phyloP scores from a whole-genome alignment of 2,329 filamentous ascomycete species.

The Aureobasidium zeae region DNA sequence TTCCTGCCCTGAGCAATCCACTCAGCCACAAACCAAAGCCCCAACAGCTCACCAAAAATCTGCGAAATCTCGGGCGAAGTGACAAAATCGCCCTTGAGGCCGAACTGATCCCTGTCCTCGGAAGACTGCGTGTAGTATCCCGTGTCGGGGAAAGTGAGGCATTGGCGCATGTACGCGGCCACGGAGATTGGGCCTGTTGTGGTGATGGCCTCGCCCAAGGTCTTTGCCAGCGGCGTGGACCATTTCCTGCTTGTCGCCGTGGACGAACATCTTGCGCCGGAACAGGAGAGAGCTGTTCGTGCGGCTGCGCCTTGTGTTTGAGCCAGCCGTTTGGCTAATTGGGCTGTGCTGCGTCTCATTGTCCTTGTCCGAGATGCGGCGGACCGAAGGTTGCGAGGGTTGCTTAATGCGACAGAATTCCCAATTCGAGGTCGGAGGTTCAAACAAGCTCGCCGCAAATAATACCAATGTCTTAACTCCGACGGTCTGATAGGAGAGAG shows the following conservation, averaged over 20 bases:
- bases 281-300: conserved; percentile 5
- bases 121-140: conserved; percentile 84
- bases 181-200: conserved; percentile 85
- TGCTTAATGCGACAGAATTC: conserved; percentile 11
- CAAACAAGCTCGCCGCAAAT: conserved; percentile 11
- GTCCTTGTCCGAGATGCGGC: conserved; percentile 3
- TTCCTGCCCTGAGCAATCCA: conserved; percentile 86
- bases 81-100: conserved; percentile 87
- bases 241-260: conserved; percentile 55
- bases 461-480: background rate
- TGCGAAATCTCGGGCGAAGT: conserved; percentile 97
- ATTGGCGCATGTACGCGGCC: conserved; percentile 97
- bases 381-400: background rate
- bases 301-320: background rate
- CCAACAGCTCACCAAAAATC: conserved; percentile 88
- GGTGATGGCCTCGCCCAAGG: conserved; percentile 75
- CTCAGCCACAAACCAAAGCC: conserved; percentile 90
- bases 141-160: conserved; percentile 78
- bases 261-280: conserved; percentile 35
- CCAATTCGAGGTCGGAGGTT: conserved; percentile 9
- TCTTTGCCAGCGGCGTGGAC: conserved; percentile 87
- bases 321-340: background rate
- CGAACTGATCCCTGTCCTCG: conserved; percentile 73
- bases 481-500: no score
- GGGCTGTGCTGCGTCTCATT: conserved; percentile 16